Evolutionary conservation across 1,139 yeast species (phyloP), one percentile per base, ranked within the genome.

Genomic region (Zygosaccharomyces pseudobailii): DNA sequence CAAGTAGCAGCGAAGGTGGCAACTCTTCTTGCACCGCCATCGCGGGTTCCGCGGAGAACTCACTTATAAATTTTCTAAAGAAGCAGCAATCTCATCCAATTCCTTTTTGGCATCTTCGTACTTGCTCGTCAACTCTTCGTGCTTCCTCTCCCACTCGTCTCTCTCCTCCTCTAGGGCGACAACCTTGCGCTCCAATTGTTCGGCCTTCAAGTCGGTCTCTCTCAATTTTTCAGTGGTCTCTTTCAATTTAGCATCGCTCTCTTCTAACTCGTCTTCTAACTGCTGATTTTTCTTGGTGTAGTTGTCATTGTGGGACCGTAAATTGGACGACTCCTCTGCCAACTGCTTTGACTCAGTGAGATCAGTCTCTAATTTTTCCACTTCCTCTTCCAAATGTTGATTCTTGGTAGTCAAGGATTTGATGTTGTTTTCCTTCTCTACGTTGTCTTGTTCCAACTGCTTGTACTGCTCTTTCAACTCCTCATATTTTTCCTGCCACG

Each of bases 401-500:
- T 90, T 92, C 76, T 88, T 90, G 75, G 95, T 89, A 56, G 92
- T 83, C 69, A 92, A 80, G 5, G 97, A 80, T 68, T 88, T 89
- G 69, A 92, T 88, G 70, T 87, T 95, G 75, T 94, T 92, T 69
- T 92, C 98, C 75, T 90, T 90, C 61, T 87, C 92, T 58, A 87
- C 76, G 67, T 79, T 78, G 65, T 89, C 96, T 72, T 89, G 96
- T 71, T 92, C 97, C 69, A 90, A 78, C 65, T 79, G 85, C 78
- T 90, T 92, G 73, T 87, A 82, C 69, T 83, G 83, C 55, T 78
- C 82, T 52, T 82, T 71, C 63, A 87, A 79, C 63, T 87, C 96
- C 65, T 92, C 98, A 54, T 94, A 85, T 76, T 89, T 87, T 70
- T 88, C 96, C 75, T 90, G 96, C 87, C 97, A 95, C 64, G 85